phyloP scores from a whole-genome alignment of 2,329 filamentous ascomycete genomes.

The Aspergillus sp. region DNA sequence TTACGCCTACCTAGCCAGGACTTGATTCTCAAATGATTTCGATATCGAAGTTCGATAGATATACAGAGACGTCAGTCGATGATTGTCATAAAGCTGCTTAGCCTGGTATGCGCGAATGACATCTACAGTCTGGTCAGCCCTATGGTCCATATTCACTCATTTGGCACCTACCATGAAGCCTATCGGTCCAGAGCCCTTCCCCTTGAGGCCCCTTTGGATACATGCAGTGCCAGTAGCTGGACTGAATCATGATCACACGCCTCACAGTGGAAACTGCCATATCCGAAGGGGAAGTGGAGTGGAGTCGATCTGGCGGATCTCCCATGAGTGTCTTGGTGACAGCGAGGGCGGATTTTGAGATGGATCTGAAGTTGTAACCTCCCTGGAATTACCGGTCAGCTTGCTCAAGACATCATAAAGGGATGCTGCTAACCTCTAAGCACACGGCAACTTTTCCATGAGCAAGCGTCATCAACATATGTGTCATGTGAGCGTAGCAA shows the following conservation, averaged over 20 bases:
- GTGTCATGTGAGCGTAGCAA: slow-evolving; percentile 98
- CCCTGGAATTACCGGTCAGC: slow-evolving; percentile 53
- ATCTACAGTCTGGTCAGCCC: slow-evolving; percentile 52
- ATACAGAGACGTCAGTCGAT: slow-evolving; percentile 78
- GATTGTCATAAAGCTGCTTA: slow-evolving; percentile 69
- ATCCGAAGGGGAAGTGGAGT: slow-evolving; percentile 52
- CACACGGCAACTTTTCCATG: slow-evolving; percentile 89
- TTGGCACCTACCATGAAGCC: slow-evolving; percentile 62
- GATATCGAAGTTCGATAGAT: slow-evolving; percentile 75
- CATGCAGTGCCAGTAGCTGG: slow-evolving; percentile 84
- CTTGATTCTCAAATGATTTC: slow-evolving; percentile 82
- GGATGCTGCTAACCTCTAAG: slow-evolving; percentile 62
- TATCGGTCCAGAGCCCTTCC: slow-evolving; percentile 46
- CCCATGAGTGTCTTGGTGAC: slow-evolving; percentile 95
- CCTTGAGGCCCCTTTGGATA: slow-evolving; percentile 61
- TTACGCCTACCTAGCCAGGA: slow-evolving; percentile 70
- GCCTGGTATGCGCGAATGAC: slow-evolving; percentile 79
- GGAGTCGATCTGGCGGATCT: slow-evolving; percentile 74
- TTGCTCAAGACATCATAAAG: background rate
- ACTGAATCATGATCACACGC: slow-evolving; percentile 62
- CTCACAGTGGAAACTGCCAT: slow-evolving; percentile 61
- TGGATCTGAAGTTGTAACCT: slow-evolving; percentile 91
- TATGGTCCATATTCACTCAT: too few species aligned
- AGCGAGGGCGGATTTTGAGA: slow-evolving; percentile 87
- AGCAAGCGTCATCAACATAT: slow-evolving; percentile 97